Conservation (phyloP, 75 land plant genomes). For the Pinus taeda region DNA sequence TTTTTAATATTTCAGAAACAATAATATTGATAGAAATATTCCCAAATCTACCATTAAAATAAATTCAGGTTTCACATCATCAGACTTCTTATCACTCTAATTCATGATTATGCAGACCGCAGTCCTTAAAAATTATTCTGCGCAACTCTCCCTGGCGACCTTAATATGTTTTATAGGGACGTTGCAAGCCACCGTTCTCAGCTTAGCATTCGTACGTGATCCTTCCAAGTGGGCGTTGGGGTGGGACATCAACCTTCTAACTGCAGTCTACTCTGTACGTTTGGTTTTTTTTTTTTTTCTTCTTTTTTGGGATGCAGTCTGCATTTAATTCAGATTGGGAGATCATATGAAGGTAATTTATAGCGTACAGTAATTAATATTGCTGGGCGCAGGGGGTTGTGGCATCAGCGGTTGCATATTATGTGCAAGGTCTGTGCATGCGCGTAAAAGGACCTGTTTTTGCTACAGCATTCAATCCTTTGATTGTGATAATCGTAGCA, state of each 20-base stretch:
- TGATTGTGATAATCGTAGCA: neutral
- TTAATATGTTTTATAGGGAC: constrained; percentile 36
- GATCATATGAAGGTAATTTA: too few relatives aligned
- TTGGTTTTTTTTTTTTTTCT: neutral
- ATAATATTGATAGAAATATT: too few relatives aligned
- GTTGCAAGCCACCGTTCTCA: constrained; percentile 14
- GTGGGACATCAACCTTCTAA: constrained; percentile 22
- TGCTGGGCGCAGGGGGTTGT: neutral
- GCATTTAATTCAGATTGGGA: too few relatives aligned
- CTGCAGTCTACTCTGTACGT: constrained; percentile 50
- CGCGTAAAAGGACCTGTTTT: neutral
- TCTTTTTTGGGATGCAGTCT: too few relatives aligned
- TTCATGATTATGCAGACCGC: constrained; percentile 16
- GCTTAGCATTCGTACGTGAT: constrained; percentile 20
- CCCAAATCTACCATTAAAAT: too few relatives aligned
- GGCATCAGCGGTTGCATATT: neutral
- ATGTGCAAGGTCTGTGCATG: neutral
- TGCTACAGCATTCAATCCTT: neutral
- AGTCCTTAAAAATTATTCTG: constrained; percentile 41
- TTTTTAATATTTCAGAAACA: too few relatives aligned
- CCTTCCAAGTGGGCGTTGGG: constrained; percentile 28
- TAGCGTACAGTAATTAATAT: neutral
- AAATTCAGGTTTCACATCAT: too few relatives aligned
- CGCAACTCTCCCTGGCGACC: constrained; percentile 39
- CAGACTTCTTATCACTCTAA: too few relatives aligned